phyloP scores from a whole-genome alignment of 345 rosid genomes.

The Adansonia digitata region DNA sequence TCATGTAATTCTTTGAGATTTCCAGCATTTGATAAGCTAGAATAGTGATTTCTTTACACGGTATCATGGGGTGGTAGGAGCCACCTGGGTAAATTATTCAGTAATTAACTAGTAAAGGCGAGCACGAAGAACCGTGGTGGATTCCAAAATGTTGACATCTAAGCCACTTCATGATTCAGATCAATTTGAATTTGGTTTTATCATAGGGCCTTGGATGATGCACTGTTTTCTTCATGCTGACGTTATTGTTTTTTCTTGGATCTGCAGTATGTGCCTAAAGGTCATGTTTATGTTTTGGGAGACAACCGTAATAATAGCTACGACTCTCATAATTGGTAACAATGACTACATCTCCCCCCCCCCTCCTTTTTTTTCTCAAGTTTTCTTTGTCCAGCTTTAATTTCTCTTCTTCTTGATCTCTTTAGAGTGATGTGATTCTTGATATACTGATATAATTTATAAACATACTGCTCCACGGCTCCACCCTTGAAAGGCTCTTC shows the following conservation, averaged over 20 bases:
- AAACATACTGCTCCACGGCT: background rate
- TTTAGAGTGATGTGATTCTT: background rate
- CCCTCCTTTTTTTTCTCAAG: background rate
- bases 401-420: slow-evolving; percentile 10
- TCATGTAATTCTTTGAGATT: background rate
- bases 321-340: slow-evolving; percentile 26
- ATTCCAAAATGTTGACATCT: slow-evolving; percentile 6
- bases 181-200: background rate
- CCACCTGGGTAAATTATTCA: background rate
- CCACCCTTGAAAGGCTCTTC: background rate
- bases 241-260: background rate
- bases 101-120: background rate
- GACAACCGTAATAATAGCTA: slow-evolving; percentile 36
- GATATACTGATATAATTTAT: background rate
- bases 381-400: background rate
- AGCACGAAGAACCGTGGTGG: background rate
- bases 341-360: no score
- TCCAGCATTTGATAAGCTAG: background rate
- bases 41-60: background rate
- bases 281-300: slow-evolving; percentile 16
- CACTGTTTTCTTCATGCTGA: background rate
- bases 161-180: slow-evolving; percentile 1
- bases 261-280: slow-evolving; percentile 22
- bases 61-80: background rate
- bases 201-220: background rate